These are phyloP conservation scores for Pisolithus marmoratus DNA, from an alignment of 768 basidiomycete genomes.

Conservation along the genomic window DNA sequence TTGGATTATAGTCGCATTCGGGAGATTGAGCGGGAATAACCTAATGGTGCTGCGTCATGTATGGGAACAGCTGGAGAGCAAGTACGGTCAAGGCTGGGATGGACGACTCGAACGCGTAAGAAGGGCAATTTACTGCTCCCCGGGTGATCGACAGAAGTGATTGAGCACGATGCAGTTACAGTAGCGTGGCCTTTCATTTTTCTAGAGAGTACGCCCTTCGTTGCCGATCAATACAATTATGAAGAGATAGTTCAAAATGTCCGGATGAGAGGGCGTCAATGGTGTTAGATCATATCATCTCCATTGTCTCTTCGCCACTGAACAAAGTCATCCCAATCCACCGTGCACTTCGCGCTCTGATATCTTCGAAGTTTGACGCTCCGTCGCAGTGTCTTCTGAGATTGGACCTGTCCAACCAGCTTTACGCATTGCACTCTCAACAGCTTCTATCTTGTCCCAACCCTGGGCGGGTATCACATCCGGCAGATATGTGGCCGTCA, in stretches of 20 bases:
- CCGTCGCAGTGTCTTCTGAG: slow-evolving; percentile 74
- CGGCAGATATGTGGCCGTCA: slow-evolving; percentile 89
- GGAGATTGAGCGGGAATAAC: slow-evolving; percentile 52
- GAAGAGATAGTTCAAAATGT: slow-evolving; percentile 1
- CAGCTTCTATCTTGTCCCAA: slow-evolving; percentile 86
- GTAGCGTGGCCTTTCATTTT: not conserved
- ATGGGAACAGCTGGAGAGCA: slow-evolving; percentile 50
- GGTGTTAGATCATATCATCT: slow-evolving; percentile 26
- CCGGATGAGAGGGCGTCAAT: not conserved
- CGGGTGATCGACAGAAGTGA: not conserved
- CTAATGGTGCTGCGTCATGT: slow-evolving; percentile 43
- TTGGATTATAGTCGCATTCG: slow-evolving; percentile 66
- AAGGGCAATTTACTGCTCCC: slow-evolving; percentile 29
- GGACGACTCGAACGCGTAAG: slow-evolving; percentile 42
- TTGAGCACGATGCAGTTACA: slow-evolving; percentile 1
- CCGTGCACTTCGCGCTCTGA: slow-evolving; percentile 66
- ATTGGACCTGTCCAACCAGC: slow-evolving; percentile 84
- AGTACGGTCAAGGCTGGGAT: slow-evolving; percentile 44
- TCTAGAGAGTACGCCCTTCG: slow-evolving; percentile 1
- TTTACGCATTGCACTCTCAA: slow-evolving; percentile 90
- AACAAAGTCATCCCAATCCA: slow-evolving; percentile 72
- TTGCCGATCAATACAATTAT: slow-evolving; percentile 8
- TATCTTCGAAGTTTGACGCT: slow-evolving; percentile 75
- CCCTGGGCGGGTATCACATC: slow-evolving; percentile 91
- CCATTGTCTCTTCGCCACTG: slow-evolving; percentile 61